Base-by-base conservation (phyloP, 176 grass and related monocot genomes). In the Aegilops longissima region DNA sequence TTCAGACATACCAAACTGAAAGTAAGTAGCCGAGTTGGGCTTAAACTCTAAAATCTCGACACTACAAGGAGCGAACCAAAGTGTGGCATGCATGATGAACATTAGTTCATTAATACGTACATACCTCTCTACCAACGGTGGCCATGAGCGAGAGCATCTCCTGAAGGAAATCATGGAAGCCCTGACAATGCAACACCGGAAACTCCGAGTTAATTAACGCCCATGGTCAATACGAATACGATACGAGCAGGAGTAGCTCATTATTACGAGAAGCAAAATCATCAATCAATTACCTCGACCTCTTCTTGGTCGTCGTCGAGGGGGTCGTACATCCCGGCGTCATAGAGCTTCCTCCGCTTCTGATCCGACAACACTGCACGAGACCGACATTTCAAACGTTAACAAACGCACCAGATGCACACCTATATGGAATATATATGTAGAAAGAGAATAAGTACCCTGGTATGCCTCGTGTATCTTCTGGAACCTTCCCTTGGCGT, bases 81-180 rank as follows among this genome's bases (percentile, higher is more conserved):
- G 6, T 4, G 24, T 61, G 52, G 24, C 64, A 33, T 24, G 36
- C 56, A 59, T 59, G 56, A 59, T 59, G 56, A 61, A 31, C 16
- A 62, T 12, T 3, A 49, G 7, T 2, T 3, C 27, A 27, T 27
- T 27, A 27, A 27, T 27, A 27, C 27, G 27, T 27, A 27, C 12
- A 1, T 90, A 98, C 95, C 95, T 94, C 91, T 81, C 73, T 89
- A 2, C 85, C 85, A 3, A 98, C 91, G 25, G 67, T 85, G n/a
- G 85, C 93, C 91, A 98, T 95, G 56, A 98, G 91, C 12, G 90
- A 94, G 67, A 88, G n/a, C 93, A 98, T 94, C 81, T 98, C 96
- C 49, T 95, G 87, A 3, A 98, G 74, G 82, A 98, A 98, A 52
- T 95, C 96, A 68, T 94, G 83, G 66, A 98, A 94, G 2, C 96